Evolutionary conservation across 1,284 basidiomycete species (phyloP).

Genomic region (Puccinia polysora): DNA sequence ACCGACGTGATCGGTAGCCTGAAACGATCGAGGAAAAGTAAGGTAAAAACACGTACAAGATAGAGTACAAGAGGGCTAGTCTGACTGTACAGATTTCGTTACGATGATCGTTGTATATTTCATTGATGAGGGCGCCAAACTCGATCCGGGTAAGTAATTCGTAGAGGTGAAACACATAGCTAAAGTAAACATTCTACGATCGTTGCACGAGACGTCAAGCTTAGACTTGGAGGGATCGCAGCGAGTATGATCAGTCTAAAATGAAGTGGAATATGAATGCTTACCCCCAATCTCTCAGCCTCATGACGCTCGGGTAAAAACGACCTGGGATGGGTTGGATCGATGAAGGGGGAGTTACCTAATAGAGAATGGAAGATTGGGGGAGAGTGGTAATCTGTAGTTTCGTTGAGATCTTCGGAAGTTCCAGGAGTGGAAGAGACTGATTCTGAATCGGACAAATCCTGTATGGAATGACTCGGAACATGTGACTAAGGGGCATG

Average conservation of each 20-base stretch:
- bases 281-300: slow-evolving; percentile 34
- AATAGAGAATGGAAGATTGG: neutral
- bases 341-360: neutral
- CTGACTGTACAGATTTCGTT: slow-evolving; percentile 32
- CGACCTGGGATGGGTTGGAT: slow-evolving; percentile 22
- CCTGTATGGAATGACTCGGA: neutral
- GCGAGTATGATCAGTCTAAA: neutral
- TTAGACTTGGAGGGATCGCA: too few species aligned
- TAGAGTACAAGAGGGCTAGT: slow-evolving; percentile 31
- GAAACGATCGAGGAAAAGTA: neutral
- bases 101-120: slow-evolving; percentile 30
- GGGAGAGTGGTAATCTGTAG: neutral
- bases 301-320: slow-evolving; percentile 28
- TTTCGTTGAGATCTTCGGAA: slow-evolving; percentile 27
- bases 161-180: slow-evolving; percentile 36
- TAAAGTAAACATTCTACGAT: slow-evolving; percentile 14
- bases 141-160: slow-evolving; percentile 20
- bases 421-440: slow-evolving; percentile 36
- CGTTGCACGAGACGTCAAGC: too few species aligned
- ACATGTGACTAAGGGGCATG: too few species aligned
- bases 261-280: neutral
- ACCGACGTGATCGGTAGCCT: neutral
- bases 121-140: slow-evolving; percentile 23
- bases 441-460: slow-evolving; percentile 39
- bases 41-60: slow-evolving; percentile 23